A percentile compares a stretch with the other conserved stretches of the same genome.
These are phyloP conservation scores for Rostrohypoxylon terebratum DNA, from an alignment of 495 filamentous ascomycete genomes.

Conservation along the genomic window DNA sequence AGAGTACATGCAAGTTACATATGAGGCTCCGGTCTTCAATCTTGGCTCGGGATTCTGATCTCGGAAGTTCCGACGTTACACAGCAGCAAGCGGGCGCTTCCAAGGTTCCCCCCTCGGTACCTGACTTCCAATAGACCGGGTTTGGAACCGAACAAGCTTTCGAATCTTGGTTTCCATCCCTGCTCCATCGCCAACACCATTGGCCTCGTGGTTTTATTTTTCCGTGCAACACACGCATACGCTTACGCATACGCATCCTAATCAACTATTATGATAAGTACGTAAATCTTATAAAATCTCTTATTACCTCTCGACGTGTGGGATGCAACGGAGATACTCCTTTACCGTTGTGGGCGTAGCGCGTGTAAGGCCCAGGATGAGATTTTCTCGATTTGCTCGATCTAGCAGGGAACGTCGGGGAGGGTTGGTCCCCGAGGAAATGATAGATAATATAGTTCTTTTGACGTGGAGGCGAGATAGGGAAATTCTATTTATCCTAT, in stretches of 20 bases:
- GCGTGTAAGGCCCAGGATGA: conserved; percentile 12
- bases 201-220: conserved; percentile 13
- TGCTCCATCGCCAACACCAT: conserved; percentile 23
- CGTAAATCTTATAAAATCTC: not conserved
- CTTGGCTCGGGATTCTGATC: conserved; percentile 43
- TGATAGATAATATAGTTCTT: conserved; percentile 10
- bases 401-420: conserved; percentile 10
- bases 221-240: conserved; percentile 22
- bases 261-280: conserved; percentile 1
- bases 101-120: conserved; percentile 38
- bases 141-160: conserved; percentile 36
- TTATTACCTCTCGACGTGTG: conserved; percentile 4
- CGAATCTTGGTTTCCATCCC: conserved; percentile 18
- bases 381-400: conserved; percentile 14
- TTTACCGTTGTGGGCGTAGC: conserved; percentile 11
- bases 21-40: conserved; percentile 43
- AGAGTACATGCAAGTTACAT: conserved; percentile 41
- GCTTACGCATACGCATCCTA: conserved; percentile 16
- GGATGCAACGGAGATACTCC: conserved; percentile 10
- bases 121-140: conserved; percentile 38
- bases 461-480: not conserved
- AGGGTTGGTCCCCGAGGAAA: conserved; percentile 9
- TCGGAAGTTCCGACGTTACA: conserved; percentile 47
- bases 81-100: conserved; percentile 41
- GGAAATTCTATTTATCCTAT: not conserved